Evolutionary conservation across 1,284 basidiomycete genomes (phyloP).

Genomic region (Ganoderma leucocontextum): DNA sequence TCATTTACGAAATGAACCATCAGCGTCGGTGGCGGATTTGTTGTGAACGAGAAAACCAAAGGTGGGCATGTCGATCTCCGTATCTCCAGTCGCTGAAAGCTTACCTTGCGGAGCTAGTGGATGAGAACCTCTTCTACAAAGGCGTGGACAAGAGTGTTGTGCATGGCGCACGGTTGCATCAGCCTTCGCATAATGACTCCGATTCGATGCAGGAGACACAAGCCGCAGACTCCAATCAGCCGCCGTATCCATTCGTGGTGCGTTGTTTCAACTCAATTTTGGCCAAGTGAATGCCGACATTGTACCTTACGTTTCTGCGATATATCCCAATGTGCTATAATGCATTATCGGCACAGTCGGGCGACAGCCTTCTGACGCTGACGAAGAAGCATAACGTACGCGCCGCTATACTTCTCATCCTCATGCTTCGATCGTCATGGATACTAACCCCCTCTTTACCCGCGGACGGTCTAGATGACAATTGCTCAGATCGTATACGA

Average conservation of each 20-base stretch:
- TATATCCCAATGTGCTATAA: not conserved
- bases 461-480: slow-evolving; percentile 67
- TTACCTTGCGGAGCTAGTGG: slow-evolving; percentile 55
- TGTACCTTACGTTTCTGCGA: not conserved
- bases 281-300: not conserved
- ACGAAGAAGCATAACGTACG: slow-evolving; percentile 86
- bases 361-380: slow-evolving; percentile 78
- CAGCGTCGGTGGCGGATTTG: slow-evolving; percentile 91
- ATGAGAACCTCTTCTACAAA: slow-evolving; percentile 97
- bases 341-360: slow-evolving; percentile 54
- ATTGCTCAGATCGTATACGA: slow-evolving; percentile 96
- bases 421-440: slow-evolving; percentile 26
- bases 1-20: not conserved
- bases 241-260: slow-evolving; percentile 81
- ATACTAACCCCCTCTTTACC: slow-evolving; percentile 30
- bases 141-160: slow-evolving; percentile 89
- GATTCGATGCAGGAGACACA: slow-evolving; percentile 32
- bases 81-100: not conserved
- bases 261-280: slow-evolving; percentile 15
- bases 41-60: slow-evolving; percentile 90
- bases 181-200: slow-evolving; percentile 62
- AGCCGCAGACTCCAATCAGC: slow-evolving; percentile 52
- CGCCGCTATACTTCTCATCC: slow-evolving; percentile 24
- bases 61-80: slow-evolving; percentile 47
- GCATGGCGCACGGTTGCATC: slow-evolving; percentile 80